Base-by-base conservation (phyloP, 2,329 filamentous ascomycete genomes). In the Teratosphaeria pseudoeucalypti region DNA sequence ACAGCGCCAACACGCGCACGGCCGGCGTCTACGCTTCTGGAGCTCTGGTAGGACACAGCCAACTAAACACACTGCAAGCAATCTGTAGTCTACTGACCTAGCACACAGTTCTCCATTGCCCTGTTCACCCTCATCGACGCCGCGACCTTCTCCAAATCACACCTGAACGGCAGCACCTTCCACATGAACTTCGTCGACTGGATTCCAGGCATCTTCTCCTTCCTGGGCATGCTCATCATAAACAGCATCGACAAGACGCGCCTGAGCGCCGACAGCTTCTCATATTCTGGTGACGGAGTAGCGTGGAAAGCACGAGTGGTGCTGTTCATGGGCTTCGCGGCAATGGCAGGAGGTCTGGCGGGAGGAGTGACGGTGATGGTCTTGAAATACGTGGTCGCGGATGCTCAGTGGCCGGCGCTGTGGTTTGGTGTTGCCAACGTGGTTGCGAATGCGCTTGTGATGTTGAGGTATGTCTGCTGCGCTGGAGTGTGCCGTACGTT, bases 161-260 rank as follows among this genome's bases (percentile, higher is more conserved):
- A 77, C 58, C 79, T 78, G 68, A 87, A 87, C 72, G 82, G 81
- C 63, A 82, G 82, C 56, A 73, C 79, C 61, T 71, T 71, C 63
- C 83, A 87, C 73, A 79, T 88, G 69, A 86, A 82, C 72, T 87
- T 88, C 72, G 79, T 87, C 65, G 85, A 88, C 76, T 88, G 85
- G 85, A 85, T 88, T 65, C 85, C 85, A 3, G 81, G 82, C 61
- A 88, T 88, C 74, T 88, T 85, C 77, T 85, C 82, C 52, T 79
- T 82, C 61, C 78, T 88, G 34, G 85, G 85, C 61, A 87, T 88
- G 85, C 79, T 88, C 56, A 83, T 88, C 66, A 87, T 88, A 77
- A 88, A 88, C 73, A 84, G 80, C 62, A 87, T 88, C 68, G 85
- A 88, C 69, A 88, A 88, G 74, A 81, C 82, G 29, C 78, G 84